Evolutionary conservation across 495 filamentous ascomycete species (phyloP).

Genomic region (Lasiosphaeria miniovina): DNA sequence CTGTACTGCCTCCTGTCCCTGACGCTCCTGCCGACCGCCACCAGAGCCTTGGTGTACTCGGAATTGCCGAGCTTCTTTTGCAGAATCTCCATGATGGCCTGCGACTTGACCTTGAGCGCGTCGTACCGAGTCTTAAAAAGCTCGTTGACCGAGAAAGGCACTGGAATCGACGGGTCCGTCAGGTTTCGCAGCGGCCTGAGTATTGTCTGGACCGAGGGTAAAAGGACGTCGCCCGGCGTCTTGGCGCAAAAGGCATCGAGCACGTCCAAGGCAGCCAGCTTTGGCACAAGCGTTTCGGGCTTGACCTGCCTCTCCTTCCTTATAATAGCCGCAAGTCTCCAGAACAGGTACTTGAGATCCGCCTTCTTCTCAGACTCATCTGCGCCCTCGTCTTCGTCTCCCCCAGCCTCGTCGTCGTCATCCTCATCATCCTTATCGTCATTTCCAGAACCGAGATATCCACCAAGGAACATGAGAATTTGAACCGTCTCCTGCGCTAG

Average conservation of each 20-base stretch:
- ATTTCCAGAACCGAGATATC: conserved; percentile 34
- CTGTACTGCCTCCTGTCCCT: conserved; percentile 66
- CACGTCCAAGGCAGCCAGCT: conserved; percentile 72
- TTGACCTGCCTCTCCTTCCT: conserved; percentile 71
- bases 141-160: conserved; percentile 62
- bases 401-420: conserved; percentile 42
- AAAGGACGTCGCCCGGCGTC: conserved; percentile 55
- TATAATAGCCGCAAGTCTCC: conserved; percentile 70
- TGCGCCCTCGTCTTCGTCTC: conserved; percentile 39
- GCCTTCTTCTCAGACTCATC: conserved; percentile 29
- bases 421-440: conserved; percentile 26
- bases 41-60: conserved; percentile 66
- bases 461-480: conserved; percentile 71
- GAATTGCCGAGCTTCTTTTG: conserved; percentile 83
- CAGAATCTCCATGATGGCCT: conserved; percentile 68
- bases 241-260: conserved; percentile 58
- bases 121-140: conserved; percentile 66
- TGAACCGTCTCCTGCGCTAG: conserved; percentile 69
- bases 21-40: conserved; percentile 64
- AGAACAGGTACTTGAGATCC: conserved; percentile 67
- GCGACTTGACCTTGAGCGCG: conserved; percentile 61
- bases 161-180: conserved; percentile 71
- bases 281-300: conserved; percentile 60
- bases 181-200: conserved; percentile 80
- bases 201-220: conserved; percentile 58